Base-by-base conservation (phyloP, 2,329 filamentous ascomycete species). In the Verticillium isaacii region DNA sequence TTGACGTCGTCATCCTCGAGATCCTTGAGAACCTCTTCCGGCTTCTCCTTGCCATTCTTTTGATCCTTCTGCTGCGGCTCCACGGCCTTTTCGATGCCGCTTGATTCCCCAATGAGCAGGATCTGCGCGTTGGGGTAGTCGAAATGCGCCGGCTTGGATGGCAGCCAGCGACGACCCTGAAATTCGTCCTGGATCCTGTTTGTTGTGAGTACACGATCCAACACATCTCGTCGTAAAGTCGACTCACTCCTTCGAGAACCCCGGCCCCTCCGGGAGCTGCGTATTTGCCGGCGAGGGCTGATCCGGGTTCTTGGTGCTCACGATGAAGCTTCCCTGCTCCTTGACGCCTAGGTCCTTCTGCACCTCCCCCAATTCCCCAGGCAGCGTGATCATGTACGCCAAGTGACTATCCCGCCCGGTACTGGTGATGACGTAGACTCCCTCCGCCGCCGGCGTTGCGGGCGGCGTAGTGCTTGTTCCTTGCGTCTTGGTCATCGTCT, bases 231-330 rank as follows among this genome's bases (percentile, higher is more conserved):
- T 5, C 5, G 1, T 29, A 4, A 29, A 29, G 5, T 29, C 1
- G 8, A 74, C 85, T 75, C 74, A 91, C 82, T 90, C 83, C 64
- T 91, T 79, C 0, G 91, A 85, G 73, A 89, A 96, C 3, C 89
- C 84, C 0, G 92, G 86, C 0, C 78, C 80, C 63, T 91, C 78
- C 0, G 86, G 85, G 1, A 96, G 77, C 56, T 79, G 81, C 1
- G 86, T 84, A 63, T 84, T 85, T 2, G 83, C 79, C 0, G 91
- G 91, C 0, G 87, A 86, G 2, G 86, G 81, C 39, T 83, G 86
- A 61, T 88, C 81, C 0, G 93, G 93, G 67, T 96, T 97, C 77
- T 93, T 92, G 34, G 90, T 87, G 66, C 88, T 91, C 59, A 94
- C 74, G 59, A 94, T 83, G 74, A 93, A 96, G 72, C 89, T 91